Conservation (phyloP, 805 yeast genomes). For the Saturnispora hagleri region DNA sequence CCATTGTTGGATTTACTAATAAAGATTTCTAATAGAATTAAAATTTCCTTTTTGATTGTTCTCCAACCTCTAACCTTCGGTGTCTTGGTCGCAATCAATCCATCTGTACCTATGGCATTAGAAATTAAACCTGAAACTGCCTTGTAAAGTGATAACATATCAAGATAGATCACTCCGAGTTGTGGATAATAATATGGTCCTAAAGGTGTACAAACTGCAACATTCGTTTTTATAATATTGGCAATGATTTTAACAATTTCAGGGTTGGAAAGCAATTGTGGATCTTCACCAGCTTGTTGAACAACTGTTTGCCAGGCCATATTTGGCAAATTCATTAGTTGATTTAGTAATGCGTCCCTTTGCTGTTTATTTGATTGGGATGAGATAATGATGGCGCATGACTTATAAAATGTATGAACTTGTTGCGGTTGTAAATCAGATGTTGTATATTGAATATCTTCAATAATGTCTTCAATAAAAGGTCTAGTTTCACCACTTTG, state of each 20-base stretch:
- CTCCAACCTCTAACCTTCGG: constrained; percentile 93
- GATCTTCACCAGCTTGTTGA: constrained; percentile 75
- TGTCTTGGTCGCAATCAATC: constrained; percentile 85
- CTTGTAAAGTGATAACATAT: constrained; percentile 80
- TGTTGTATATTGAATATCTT: constrained; percentile 75
- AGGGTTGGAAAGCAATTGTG: constrained; percentile 59
- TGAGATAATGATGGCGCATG: constrained; percentile 87
- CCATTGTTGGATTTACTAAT: constrained; percentile 77
- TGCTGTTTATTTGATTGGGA: constrained; percentile 68
- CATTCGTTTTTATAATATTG: constrained; percentile 90
- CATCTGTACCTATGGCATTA: constrained; percentile 67
- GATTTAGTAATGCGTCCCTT: constrained; percentile 63
- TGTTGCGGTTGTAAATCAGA: constrained; percentile 94
- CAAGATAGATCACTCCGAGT: constrained; percentile 75
- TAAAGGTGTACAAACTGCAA: constrained; percentile 86
- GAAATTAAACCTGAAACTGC: constrained; percentile 86
- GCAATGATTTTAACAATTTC: constrained; percentile 91
- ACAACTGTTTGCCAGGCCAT: constrained; percentile 91
- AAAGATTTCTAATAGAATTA: constrained; percentile 82
- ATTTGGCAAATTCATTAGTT: constrained; percentile 86
- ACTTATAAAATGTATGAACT: constrained; percentile 95
- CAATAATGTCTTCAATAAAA: constrained; percentile 81
- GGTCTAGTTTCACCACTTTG: constrained; percentile 85
- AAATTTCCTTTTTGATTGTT: constrained; percentile 90
- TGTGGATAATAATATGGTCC: constrained; percentile 90